These are phyloP conservation scores for Sechiopsis laciniata DNA, from an alignment of 306 rosid species.

Conservation along the genomic window DNA sequence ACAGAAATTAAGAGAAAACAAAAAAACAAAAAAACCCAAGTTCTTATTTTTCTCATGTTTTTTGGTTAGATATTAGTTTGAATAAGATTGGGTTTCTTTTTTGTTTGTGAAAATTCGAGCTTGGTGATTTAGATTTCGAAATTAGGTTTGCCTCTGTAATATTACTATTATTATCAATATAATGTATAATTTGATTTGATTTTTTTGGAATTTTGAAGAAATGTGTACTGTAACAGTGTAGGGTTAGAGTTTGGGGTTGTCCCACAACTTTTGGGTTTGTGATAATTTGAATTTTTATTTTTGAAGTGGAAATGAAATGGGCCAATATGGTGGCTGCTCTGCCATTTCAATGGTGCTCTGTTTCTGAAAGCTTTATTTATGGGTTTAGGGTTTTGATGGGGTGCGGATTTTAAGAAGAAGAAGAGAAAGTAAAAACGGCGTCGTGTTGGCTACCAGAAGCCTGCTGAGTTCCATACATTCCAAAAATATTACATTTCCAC, in stretches of 20 bases:
- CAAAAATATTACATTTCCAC: too few species aligned
- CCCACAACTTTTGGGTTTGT: neutral
- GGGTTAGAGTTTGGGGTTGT: slow-evolving; percentile 3
- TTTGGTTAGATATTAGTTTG: slow-evolving; percentile 7
- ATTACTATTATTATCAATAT: neutral
- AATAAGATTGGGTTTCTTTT: slow-evolving; percentile 8
- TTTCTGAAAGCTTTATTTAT: neutral
- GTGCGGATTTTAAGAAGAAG: neutral
- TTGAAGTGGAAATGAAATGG: neutral
- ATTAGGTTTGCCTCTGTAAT: slow-evolving; percentile 2
- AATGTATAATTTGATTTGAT: neutral
- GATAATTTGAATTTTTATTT: neutral
- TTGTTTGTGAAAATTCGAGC: slow-evolving; percentile 15
- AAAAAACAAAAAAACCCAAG: neutral
- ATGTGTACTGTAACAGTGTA: neutral
- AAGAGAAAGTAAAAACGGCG: too few species aligned
- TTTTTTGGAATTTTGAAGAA: neutral
- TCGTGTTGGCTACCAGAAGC: too few species aligned
- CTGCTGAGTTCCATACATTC: too few species aligned
- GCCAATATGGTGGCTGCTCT: slow-evolving; percentile 1
- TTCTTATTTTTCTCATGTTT: slow-evolving; percentile 1
- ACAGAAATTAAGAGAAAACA: neutral
- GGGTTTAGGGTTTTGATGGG: slow-evolving; percentile 16
- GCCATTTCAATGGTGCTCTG: neutral
- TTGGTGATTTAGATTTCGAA: neutral